A percentile compares a stretch with the other conserved stretches of the same genome.
Evolutionary conservation across 78 protist species (phyloP).

Genomic region (Dictyostelium firmibasis): DNA sequence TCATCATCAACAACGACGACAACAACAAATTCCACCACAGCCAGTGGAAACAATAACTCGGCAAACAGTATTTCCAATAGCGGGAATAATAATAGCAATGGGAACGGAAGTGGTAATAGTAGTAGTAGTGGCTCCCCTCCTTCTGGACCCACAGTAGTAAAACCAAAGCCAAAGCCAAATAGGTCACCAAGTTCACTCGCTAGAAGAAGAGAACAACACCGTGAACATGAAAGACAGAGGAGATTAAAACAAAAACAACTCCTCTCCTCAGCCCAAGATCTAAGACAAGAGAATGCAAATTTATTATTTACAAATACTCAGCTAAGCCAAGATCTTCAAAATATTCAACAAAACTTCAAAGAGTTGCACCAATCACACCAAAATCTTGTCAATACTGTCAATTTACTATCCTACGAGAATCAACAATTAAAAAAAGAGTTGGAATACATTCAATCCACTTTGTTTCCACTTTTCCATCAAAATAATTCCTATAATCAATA

Average conservation of each 20-base stretch:
- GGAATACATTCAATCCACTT: background rate
- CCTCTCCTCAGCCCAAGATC: constrained; percentile 16
- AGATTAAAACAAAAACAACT: constrained; percentile 61
- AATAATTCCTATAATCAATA: background rate
- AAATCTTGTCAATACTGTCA: background rate
- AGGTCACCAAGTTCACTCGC: constrained; percentile 62
- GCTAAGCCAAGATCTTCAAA: background rate
- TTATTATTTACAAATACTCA: background rate
- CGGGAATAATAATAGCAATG: background rate
- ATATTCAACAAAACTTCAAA: constrained; percentile 1
- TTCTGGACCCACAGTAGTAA: background rate
- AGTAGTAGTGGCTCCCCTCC: background rate
- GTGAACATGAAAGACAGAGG: constrained; percentile 70
- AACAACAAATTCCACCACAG: no score
- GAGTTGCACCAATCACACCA: background rate
- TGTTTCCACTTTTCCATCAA: background rate
- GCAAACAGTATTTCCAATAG: background rate
- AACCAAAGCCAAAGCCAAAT: constrained; percentile 52
- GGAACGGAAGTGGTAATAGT: background rate
- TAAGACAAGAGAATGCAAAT: constrained; percentile 12
- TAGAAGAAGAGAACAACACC: constrained; percentile 45
- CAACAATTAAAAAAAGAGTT: constrained; percentile 27
- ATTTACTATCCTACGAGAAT: constrained; percentile 9
- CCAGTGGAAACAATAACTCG: background rate
- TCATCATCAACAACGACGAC: background rate